Base-by-base conservation (phyloP, 805 yeast genomes). In the Kuraishia molischiana region DNA sequence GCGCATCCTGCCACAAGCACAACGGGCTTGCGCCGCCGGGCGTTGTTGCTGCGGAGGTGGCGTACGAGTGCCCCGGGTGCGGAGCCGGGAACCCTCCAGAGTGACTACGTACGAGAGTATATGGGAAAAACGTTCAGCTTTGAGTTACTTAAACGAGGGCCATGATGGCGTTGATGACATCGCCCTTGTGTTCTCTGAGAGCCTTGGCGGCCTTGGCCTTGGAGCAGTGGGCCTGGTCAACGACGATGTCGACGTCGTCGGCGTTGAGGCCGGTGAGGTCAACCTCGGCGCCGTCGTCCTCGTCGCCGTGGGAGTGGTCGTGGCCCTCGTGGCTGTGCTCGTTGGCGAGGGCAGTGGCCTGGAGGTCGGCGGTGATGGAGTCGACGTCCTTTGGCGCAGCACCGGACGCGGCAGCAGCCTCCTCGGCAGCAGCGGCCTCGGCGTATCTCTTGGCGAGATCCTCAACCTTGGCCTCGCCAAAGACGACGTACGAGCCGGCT, bases 381-480 rank as follows among this genome's bases (percentile, higher is more conserved):
- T 77, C 84, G 56, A 85, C 85, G 52, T 79, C 76, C 65, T 73
- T 78, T 66, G 76, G 74, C 35, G 54, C 57, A 35, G 40, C 49
- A 24, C 42, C 53, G 28, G 45, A 43, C 26, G 47, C 54, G 41
- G 71, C 73, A 48, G 67, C 69, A 51, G 72, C 71, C 48, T 74
- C 77, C 64, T 79, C 84, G 49, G 85, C 85, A 58, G 84, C 84
- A 62, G 80, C 84, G 46, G 84, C 81, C 61, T 79, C 83, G 59
- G 83, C 82, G 66, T 84, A 74, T 74, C 87, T 80, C 67, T 85
- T 79, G 69, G 80, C 78, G 66, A 87, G 69, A 72, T 90, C 95
- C 66, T 90, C 97, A 52, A 85, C 83, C 76, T 86, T 85, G 61
- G 96, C 95, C 70, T 89, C 97, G 69, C 98, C 98, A 56, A 90